phyloP scores from a whole-genome alignment of 257 asterid genomes.

The Marsdenia floribunda region DNA sequence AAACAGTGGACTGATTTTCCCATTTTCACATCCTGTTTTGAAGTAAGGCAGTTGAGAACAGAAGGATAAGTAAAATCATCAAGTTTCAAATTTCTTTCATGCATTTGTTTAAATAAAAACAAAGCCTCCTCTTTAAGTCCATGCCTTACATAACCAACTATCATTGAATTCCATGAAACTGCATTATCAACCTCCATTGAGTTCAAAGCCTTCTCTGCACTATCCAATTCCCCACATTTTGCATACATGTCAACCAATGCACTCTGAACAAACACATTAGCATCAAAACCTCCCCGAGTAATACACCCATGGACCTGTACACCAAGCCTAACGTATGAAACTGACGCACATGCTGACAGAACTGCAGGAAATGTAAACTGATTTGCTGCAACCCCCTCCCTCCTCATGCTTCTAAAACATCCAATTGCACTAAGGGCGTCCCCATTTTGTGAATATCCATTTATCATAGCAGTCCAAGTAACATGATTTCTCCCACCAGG shows the following conservation, averaged over 20 bases:
- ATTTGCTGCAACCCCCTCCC: slow-evolving; percentile 56
- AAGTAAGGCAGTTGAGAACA: slow-evolving; percentile 57
- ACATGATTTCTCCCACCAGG: slow-evolving; percentile 67
- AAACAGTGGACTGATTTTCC: slow-evolving; percentile 50
- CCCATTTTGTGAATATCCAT: slow-evolving; percentile 64
- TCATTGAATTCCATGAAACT: slow-evolving; percentile 75
- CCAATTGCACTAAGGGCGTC: slow-evolving; percentile 37
- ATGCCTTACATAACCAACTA: slow-evolving; percentile 57
- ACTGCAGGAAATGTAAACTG: slow-evolving; percentile 82
- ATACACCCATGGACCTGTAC: slow-evolving; percentile 62
- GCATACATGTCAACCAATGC: slow-evolving; percentile 76
- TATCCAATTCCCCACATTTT: slow-evolving; percentile 56
- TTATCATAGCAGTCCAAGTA: slow-evolving; percentile 87
- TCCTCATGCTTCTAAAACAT: slow-evolving; percentile 63
- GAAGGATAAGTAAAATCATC: slow-evolving; percentile 82
- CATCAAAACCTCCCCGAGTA: slow-evolving; percentile 59
- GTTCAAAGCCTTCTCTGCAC: slow-evolving; percentile 52
- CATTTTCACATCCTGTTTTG: slow-evolving; percentile 30
- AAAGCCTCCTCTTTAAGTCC: slow-evolving; percentile 48
- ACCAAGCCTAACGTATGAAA: slow-evolving; percentile 43
- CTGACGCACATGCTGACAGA: slow-evolving; percentile 52
- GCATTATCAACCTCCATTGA: slow-evolving; percentile 47
- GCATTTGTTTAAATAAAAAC: slow-evolving; percentile 53
- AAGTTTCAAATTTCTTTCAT: slow-evolving; percentile 38
- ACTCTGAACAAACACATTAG: slow-evolving; percentile 70